Base-by-base conservation (phyloP, 768 basidiomycete genomes). In the Gymnopilus junonius region DNA sequence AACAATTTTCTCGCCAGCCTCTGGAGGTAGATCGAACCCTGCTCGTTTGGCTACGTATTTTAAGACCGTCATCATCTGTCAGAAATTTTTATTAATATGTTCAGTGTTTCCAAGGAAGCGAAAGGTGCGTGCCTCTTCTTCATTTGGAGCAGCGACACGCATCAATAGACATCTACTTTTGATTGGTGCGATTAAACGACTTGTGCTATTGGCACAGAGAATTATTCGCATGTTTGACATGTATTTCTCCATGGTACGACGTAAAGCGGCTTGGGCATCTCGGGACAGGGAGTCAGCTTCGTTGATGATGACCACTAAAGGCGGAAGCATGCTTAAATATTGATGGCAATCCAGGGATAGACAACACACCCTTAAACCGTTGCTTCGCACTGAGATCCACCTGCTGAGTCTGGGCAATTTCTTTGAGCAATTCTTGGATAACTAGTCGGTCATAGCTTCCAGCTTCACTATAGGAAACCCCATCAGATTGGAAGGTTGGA, bases 231-330 rank as follows among this genome's bases (percentile, higher is more conserved):
- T 86, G 74, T 98, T 99, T 42, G 90, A 88, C 92, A 97, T 98
- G 81, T 97, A 99, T 77, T 98, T 99, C 74, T 99, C 97, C 97
- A 99, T 99, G 10, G 97, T 99, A 61, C 97, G 85, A 70, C 97
- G 89, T 34, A 99, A 85, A 8, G 97, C 97, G 0, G 97, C 95
- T 80, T 99, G 97, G 1, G 97, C 97, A 77, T 99, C 97, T 58
- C 97, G 89, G 11, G 94, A 89, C 42, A 99, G 84, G 0, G 93
- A 90, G 74, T 99, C 97, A 1, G 97, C 97, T 77, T 98, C 97
- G 69, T 99, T 98, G 71, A 99, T 97, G 61, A 99, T 85, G 55
- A 99, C 96, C n/a, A 96, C 97, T 98, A 61, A 53, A 45, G 25
- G 11, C 39, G 37, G 37, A 50, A 35, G 65, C 12, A 2, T 55